phyloP scores from a whole-genome alignment of 805 yeast genomes.

The Saturnispora hagleri region DNA sequence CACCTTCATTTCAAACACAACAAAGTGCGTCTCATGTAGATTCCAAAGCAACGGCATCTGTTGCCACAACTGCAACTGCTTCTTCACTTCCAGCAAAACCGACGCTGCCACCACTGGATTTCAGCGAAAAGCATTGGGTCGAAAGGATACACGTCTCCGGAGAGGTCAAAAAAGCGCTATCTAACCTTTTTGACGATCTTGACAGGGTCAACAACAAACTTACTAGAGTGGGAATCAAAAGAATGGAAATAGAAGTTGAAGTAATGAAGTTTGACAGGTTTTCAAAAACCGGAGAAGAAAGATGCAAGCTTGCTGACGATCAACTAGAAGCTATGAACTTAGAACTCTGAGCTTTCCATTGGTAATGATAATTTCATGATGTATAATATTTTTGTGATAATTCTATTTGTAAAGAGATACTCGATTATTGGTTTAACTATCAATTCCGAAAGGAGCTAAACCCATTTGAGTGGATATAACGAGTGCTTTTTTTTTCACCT shows the following conservation, averaged over 20 bases:
- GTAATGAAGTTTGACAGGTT: slow-evolving; percentile 21
- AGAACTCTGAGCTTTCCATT: neutral
- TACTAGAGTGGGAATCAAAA: slow-evolving; percentile 11
- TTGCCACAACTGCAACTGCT: neutral
- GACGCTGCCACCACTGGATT: slow-evolving; percentile 5
- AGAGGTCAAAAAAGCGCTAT: slow-evolving; percentile 13
- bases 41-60: neutral
- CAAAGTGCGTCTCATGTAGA: neutral
- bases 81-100: neutral
- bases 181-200: slow-evolving; percentile 18
- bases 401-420: neutral
- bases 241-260: slow-evolving; percentile 22
- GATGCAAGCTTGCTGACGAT: slow-evolving; percentile 29
- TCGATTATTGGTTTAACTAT: neutral
- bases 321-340: slow-evolving; percentile 42
- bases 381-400: neutral
- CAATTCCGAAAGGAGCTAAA: neutral
- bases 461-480: neutral
- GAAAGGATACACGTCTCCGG: slow-evolving; percentile 19
- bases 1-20: neutral
- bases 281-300: slow-evolving; percentile 20
- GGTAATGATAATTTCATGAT: neutral
- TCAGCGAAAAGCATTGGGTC: slow-evolving; percentile 24
- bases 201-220: slow-evolving; percentile 17
- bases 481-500: neutral